Base-by-base conservation (phyloP, 371 early-diverging fungal genomes). In the Mucor circinelloides region DNA sequence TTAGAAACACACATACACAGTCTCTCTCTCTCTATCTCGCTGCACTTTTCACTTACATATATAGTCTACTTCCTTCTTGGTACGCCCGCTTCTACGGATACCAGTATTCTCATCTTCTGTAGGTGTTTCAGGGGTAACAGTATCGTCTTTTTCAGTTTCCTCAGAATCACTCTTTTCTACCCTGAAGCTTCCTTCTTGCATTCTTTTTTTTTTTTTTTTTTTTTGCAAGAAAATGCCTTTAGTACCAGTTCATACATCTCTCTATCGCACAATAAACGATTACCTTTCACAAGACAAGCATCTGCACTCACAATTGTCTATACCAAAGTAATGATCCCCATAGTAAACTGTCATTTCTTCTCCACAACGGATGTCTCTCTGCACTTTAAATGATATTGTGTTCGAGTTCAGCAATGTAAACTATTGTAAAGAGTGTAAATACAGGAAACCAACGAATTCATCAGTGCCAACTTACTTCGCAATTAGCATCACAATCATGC, bases 401-500 rank as follows among this genome's bases (percentile, higher is more conserved):
- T 86, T 79, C 12, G 77, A 64, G 8, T 87, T 83, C 19, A 76
- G 64, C 4, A 84, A 67, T 28, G 85, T 88, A 69, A 93, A 93
- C 85, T 86, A 68, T 3, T 8, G 34, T 34, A 2, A 5, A 21
- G 6, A 0, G 21, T 10, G 21, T 54, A 28, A 54, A 54, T 28
- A 3, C 12, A 54, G 12, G 7, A 17, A 6, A 21, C 15, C 28
- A 54, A 17, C 17, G 28, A 13, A 7, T 19, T 19, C 25, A n/a
- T 28, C 17, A 17, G 10, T 27, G 28, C 2, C n/a, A 30, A 12
- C 23, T 30, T 70, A 87, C 86, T 66, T 81, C 78, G 67, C 90
- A 89, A 64, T 95, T 96, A 0, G 96, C 86, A 58, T 90, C 76
- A 71, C 97, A 97, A 71, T 97, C 96, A 74, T 97, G 97, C 85